phyloP scores from a whole-genome alignment of 164 flowering plant species.

The Umbilicus rupestris region DNA sequence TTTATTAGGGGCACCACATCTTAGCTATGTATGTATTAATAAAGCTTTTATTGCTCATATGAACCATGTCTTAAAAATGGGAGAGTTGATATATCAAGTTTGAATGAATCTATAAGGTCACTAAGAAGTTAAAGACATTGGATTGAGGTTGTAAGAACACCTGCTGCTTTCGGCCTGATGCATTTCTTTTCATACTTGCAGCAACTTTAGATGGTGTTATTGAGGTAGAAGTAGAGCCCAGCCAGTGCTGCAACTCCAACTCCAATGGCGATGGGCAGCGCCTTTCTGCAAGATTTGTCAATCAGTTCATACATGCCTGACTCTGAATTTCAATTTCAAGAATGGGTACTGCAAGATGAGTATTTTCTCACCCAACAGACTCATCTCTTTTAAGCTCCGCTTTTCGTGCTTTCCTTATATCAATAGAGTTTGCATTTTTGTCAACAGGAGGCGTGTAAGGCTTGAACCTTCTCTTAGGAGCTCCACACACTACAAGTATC shows the following conservation, averaged over 20 bases:
- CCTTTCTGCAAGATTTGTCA: conserved; percentile 34
- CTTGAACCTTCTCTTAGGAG: conserved; percentile 88
- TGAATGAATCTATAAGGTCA: too few species aligned
- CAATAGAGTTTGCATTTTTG: conserved; percentile 54
- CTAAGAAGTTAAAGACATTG: too few species aligned
- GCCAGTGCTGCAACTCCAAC: conserved; percentile 57
- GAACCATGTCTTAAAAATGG: too few species aligned
- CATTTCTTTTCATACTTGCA: background rate
- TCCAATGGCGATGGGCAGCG: conserved; percentile 64
- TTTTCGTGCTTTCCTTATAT: conserved; percentile 70
- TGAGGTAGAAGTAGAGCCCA: conserved; percentile 77
- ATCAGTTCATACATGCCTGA: background rate
- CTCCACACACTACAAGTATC: conserved; percentile 75
- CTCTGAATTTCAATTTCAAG: too few species aligned
- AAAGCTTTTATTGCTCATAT: too few species aligned
- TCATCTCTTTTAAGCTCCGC: conserved; percentile 67
- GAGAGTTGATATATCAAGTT: too few species aligned
- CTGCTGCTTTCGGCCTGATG: too few species aligned
- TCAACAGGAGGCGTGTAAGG: conserved; percentile 43
- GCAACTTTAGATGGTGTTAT: conserved; percentile 33
- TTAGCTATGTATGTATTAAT: too few species aligned
- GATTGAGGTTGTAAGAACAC: too few species aligned
- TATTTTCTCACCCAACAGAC: conserved; percentile 57
- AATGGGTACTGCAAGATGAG: too few species aligned
- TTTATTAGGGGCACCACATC: too few species aligned